Conservation (phyloP, 352 stramenopile species). For the Phytopythium ostracodes region DNA sequence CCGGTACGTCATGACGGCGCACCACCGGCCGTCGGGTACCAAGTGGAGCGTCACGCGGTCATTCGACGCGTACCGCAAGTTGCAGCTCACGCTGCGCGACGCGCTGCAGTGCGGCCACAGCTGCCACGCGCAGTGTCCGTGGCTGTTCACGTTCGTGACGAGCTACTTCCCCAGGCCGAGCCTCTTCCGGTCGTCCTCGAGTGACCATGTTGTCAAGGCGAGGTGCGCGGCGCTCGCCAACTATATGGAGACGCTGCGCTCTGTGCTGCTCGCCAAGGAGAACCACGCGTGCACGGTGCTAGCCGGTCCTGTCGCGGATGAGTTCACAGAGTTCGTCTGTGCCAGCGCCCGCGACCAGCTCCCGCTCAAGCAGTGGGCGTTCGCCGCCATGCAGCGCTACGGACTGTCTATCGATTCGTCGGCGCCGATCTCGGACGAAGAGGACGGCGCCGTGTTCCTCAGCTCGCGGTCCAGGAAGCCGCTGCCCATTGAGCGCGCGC, state of each 20-base stretch:
- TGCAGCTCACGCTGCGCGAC: slow-evolving; percentile 13
- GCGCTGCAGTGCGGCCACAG: slow-evolving; percentile 16
- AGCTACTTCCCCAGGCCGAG: slow-evolving; percentile 30
- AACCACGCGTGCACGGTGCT: slow-evolving; percentile 29
- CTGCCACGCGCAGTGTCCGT: slow-evolving; percentile 20
- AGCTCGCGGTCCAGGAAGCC: slow-evolving; percentile 1
- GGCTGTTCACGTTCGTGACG: slow-evolving; percentile 27
- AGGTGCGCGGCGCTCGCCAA: slow-evolving; percentile 20
- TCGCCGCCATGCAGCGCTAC: slow-evolving; percentile 14
- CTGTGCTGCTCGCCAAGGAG: slow-evolving; percentile 15
- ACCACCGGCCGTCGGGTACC: slow-evolving; percentile 17
- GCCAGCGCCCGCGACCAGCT: slow-evolving; percentile 11
- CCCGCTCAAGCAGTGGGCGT: slow-evolving; percentile 25
- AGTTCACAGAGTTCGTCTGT: slow-evolving; percentile 22
- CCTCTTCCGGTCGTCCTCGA: slow-evolving; percentile 16
- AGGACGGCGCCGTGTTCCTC: slow-evolving; percentile 5
- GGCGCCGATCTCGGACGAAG: slow-evolving; percentile 17
- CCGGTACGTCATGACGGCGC: slow-evolving; percentile 16
- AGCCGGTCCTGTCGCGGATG: slow-evolving; percentile 12
- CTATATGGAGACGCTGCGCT: slow-evolving; percentile 31
- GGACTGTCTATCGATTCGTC: slow-evolving; percentile 16
- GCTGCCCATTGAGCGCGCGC: background rate
- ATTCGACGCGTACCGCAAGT: slow-evolving; percentile 20
- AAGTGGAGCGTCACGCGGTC: slow-evolving; percentile 19
- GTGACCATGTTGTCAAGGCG: slow-evolving; percentile 17